Evolutionary conservation across 768 basidiomycete genomes (phyloP), one percentile per base, ranked within the genome.

Genomic region (Pleurotus ostreatus): DNA sequence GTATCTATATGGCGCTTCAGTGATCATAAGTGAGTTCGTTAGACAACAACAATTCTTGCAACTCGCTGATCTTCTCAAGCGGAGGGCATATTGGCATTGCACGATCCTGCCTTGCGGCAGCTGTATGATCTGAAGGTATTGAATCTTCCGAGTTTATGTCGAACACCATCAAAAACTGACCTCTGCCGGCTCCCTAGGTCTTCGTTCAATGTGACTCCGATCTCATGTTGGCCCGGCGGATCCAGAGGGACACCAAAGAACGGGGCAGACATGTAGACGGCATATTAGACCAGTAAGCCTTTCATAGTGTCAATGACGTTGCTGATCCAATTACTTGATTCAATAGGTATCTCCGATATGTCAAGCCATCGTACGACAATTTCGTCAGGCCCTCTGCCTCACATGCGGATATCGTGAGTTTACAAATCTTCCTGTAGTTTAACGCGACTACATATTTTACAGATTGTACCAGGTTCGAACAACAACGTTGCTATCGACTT

Each of bases 191-290:
- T 13, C 5, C 46, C 6, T 47, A 92, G 88, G 77, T 94, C 3
- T 94, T 92, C 60, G 93, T 94, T 5, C 92, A 96, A 75, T 91
- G 89, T 57, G 94, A 98, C 67, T 88, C 94, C 6, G 97, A 99
- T 68, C 74, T 98, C 18, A 99, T 99, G 97, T 86, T 99, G 47
- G 93, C 96, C 1, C 84, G 97, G 56, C 84, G 97, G 39, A 88
- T 99, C 54, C 78, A 83, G 60, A 79, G 97, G 55, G 97, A 98
- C 64, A 82, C 92, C 15, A 81, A 84, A 63, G 94, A 99, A 68
- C 82, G 97, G 45, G 92, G 92, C 0, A 76, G 97, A 54, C 85
- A 78, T 55, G 87, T 98, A 0, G 84, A 86, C 3, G 95, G 96
- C 1, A 82, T 98, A 48, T 79, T 98, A 8, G 91, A 94, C 64